Conservation (phyloP, 2,329 filamentous ascomycete species). For the Blastomyces percursus region DNA sequence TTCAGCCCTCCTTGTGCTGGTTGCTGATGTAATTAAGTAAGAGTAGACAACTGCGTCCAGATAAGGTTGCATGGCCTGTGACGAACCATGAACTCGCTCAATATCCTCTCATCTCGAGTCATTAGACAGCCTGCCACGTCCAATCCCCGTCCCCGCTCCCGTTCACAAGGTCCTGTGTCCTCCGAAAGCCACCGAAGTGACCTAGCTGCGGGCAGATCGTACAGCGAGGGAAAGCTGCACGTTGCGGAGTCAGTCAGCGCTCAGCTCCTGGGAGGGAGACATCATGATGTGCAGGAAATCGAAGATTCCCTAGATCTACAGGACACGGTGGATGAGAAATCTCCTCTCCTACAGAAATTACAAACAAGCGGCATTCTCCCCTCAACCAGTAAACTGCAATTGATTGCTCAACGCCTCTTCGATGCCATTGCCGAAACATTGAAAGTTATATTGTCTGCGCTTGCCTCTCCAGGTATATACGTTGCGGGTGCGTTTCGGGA, state of each 20-base stretch:
- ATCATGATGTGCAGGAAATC: slow-evolving; percentile 30
- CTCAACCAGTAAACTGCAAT: slow-evolving; percentile 33
- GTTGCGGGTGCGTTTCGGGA: slow-evolving; percentile 75
- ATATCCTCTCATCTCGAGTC: slow-evolving; percentile 80
- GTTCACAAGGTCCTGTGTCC: slow-evolving; percentile 40
- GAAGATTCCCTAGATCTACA: slow-evolving; percentile 29
- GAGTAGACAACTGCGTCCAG: slow-evolving; percentile 28
- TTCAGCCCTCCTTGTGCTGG: neutral
- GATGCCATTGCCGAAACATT: slow-evolving; percentile 63
- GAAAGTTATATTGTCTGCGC: slow-evolving; percentile 64
- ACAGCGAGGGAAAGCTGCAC: slow-evolving; percentile 33
- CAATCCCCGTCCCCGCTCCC: slow-evolving; percentile 43
- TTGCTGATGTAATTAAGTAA: neutral
- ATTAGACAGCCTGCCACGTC: slow-evolving; percentile 48
- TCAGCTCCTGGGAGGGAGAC: slow-evolving; percentile 18
- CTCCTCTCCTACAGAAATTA: slow-evolving; percentile 49
- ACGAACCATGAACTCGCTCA: slow-evolving; percentile 88
- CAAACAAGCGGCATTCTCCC: slow-evolving; percentile 26
- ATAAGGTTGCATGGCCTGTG: slow-evolving; percentile 35
- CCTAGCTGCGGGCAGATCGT: slow-evolving; percentile 31
- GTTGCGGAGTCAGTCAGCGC: slow-evolving; percentile 18
- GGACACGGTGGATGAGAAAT: slow-evolving; percentile 49
- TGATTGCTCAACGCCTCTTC: slow-evolving; percentile 58
- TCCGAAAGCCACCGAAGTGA: slow-evolving; percentile 24
- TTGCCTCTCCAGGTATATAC: slow-evolving; percentile 72